These are phyloP conservation scores for Phaeomoniella chlamydospora DNA, from an alignment of 2,329 filamentous ascomycete species.

Conservation along the genomic window DNA sequence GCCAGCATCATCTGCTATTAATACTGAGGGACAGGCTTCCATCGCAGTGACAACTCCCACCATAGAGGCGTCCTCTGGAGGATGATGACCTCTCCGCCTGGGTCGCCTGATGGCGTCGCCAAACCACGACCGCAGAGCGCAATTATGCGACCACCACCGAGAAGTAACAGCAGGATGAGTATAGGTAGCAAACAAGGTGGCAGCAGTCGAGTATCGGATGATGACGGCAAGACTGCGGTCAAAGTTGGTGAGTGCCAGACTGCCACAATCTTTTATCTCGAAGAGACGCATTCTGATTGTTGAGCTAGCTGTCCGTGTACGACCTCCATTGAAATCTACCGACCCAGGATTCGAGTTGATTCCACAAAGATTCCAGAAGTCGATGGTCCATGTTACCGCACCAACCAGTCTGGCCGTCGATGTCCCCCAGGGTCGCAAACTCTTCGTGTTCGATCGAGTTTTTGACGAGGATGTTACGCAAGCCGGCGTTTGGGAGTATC, in stretches of 20 bases:
- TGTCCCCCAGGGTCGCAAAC: conserved; percentile 78
- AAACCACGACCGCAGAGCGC: conserved; percentile 61
- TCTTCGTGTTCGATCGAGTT: conserved; percentile 94
- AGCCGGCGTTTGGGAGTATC: conserved; percentile 86
- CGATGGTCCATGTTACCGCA: conserved; percentile 81
- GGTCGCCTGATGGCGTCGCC: conserved; percentile 9
- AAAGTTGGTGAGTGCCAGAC: conserved; percentile 71
- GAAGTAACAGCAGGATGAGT: conserved; percentile 75
- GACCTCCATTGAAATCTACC: conserved; percentile 65
- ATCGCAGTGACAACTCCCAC: too few species aligned
- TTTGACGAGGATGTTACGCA: conserved; percentile 74
- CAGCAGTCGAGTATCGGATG: conserved; percentile 74
- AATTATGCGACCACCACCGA: conserved; percentile 63
- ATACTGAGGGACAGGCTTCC: too few species aligned
- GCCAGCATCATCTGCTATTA: too few species aligned
- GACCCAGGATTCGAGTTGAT: conserved; percentile 93
- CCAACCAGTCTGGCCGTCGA: conserved; percentile 78
- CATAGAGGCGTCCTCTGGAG: conserved; percentile 1
- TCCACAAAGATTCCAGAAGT: conserved; percentile 83
- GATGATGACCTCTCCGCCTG: conserved; percentile 11
- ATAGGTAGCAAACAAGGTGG: conserved; percentile 49
- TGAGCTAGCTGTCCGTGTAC: conserved; percentile 68
- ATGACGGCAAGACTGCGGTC: conserved; percentile 79
- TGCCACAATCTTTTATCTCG: background rate
- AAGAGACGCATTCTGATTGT: background rate